Percentiles rank a stretch among this genome's conserved stretches.
Evolutionary conservation across 352 stramenopile genomes (phyloP).

Genomic region (Globisporangium lucens): DNA sequence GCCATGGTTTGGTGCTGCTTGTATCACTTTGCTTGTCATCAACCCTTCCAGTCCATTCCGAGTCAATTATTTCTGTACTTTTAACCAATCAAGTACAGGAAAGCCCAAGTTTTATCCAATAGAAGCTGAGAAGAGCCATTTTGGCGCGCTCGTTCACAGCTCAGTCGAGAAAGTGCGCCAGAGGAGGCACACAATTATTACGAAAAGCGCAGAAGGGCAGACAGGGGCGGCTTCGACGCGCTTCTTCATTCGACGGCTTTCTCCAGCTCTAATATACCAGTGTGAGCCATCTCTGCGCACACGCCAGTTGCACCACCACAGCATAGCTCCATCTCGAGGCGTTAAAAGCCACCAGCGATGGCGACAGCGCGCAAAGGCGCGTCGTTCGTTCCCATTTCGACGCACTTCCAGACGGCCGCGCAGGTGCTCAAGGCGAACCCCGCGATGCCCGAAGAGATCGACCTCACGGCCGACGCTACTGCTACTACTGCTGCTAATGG

Average conservation of each 20-base stretch:
- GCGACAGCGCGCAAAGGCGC: constrained; percentile 10
- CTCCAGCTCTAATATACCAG: background rate
- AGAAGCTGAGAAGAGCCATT: background rate
- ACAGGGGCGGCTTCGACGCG: background rate
- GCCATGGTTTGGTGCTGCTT: constrained; percentile 11
- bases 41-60: background rate
- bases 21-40: background rate
- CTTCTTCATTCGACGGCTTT: background rate
- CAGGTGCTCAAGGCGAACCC: constrained; percentile 14
- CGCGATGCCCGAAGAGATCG: constrained; percentile 36
- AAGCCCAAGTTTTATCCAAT: background rate
- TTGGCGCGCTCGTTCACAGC: constrained; percentile 3
- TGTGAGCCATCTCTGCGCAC: background rate
- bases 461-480: constrained; percentile 27
- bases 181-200: background rate
- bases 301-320: background rate
- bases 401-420: constrained; percentile 49
- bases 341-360: constrained; percentile 1
- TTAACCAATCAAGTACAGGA: constrained; percentile 4
- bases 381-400: constrained; percentile 47
- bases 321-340: background rate
- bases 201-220: background rate
- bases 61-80: background rate
- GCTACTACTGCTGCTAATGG: background rate
- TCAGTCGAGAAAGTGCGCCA: constrained; percentile 7